phyloP scores from a whole-genome alignment of 2,329 filamentous ascomycete species.

The Colletotrichum siamense region DNA sequence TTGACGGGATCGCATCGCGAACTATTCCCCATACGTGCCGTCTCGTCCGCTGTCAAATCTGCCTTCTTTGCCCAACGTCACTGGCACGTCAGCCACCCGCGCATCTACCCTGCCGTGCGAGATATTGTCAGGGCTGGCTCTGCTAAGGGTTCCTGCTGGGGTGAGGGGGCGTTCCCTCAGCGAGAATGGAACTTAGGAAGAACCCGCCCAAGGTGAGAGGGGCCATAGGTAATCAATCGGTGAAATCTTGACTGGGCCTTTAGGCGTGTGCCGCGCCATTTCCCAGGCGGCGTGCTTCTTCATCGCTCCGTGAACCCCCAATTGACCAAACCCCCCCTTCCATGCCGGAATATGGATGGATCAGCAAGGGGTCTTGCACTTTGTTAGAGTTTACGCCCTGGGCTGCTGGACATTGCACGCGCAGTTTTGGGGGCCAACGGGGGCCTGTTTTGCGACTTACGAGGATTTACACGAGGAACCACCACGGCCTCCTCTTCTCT shows the following conservation, averaged over 20 bases:
- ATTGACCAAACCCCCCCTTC: neutral
- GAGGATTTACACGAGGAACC: neutral
- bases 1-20: neutral
- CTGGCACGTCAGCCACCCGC: neutral
- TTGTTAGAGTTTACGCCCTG: conserved; percentile 10
- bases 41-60: conserved; percentile 8
- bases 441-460: neutral
- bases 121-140: neutral
- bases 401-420: neutral
- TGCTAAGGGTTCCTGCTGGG: neutral
- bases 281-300: neutral
- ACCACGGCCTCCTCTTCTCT: neutral
- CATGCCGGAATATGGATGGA: conserved; percentile 4
- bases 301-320: neutral
- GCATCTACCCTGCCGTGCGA: neutral
- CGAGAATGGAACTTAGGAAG: neutral
- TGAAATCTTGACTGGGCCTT: neutral
- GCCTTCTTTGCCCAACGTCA: neutral
- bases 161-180: neutral
- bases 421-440: neutral
- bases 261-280: neutral
- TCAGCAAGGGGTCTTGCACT: conserved; percentile 12
- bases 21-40: neutral
- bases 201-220: neutral
- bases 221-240: neutral